Evolutionary conservation across 1,139 yeast genomes (phyloP), one percentile per base, ranked within the genome.

Genomic region (Arxiozyma bovina): DNA sequence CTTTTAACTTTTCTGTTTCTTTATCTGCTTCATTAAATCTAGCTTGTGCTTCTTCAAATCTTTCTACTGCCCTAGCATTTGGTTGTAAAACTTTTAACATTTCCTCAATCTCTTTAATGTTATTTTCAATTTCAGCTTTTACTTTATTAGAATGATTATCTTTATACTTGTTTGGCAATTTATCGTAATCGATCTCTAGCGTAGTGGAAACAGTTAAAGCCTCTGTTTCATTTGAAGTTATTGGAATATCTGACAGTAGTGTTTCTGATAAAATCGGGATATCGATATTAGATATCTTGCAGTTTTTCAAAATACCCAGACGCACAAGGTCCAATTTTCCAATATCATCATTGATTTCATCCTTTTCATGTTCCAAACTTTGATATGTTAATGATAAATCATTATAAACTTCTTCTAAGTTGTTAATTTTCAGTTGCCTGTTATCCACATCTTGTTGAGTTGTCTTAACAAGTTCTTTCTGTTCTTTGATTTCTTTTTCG

Each of bases 21-120:
- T 73, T 72, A 55, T 87, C 94, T 51, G 85, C 77, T 11, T 76
- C 81, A 22, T 77, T 76, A 48, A 86, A 75, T 60, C 82, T 81
- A 4, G 70, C 72, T 60, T 85, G 85, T 5, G 87, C 88, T 55
- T 86, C 93, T 49, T 75, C 78, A 53, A 88, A 76, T 63, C 96
- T 78, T 58, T 87, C 95, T 30, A 79, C 74, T 0, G 97, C 96
- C 61, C 86, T 85, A 30, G 83, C 76, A 67, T 90, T 90, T 18
- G 96, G 96, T 25, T 89, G 82, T 63, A 88, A 73, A 51, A 73
- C 73, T 50, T 81, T 85, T 53, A 91, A 71, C 43, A 77, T 81
- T 40, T 79, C 78, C 4, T 82, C 75, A 50, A 85, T 77, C 1
- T 77, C 76, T 55, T 78, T 79, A 17, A 83, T 73, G 52, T 77